phyloP scores from a whole-genome alignment of 495 filamentous ascomycete genomes.

The Hypoxylon subgilvum region DNA sequence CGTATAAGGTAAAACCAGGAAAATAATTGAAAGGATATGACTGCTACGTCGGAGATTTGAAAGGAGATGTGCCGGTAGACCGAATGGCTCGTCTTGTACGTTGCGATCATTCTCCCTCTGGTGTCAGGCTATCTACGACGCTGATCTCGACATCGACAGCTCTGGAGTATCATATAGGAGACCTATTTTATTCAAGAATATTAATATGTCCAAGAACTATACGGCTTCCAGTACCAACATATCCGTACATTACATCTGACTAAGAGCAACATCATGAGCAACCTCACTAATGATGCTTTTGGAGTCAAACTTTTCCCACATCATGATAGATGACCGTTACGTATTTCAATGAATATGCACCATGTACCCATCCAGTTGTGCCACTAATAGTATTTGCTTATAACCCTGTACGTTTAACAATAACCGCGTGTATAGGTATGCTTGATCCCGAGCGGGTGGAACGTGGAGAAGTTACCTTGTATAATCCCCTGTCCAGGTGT shows the following conservation, averaged over 20 bases:
- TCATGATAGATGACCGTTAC: too few relatives aligned
- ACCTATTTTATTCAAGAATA: not conserved
- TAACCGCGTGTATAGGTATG: constrained; percentile 16
- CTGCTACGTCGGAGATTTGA: constrained; percentile 26
- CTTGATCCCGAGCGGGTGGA: constrained; percentile 29
- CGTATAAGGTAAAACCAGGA: constrained; percentile 15
- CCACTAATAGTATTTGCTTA: constrained; percentile 3
- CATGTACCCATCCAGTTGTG: too few relatives aligned
- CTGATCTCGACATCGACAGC: not conserved
- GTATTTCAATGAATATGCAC: too few relatives aligned
- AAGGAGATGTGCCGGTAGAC: constrained; percentile 4
- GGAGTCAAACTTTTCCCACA: too few relatives aligned
- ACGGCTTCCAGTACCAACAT: too few relatives aligned
- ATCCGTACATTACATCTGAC: too few relatives aligned
- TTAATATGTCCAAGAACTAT: constrained; percentile 11
- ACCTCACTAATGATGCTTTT: too few relatives aligned
- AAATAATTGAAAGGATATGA: constrained; percentile 14
- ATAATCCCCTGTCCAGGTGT: not conserved
- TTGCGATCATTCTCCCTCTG: not conserved
- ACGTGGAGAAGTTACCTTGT: constrained; percentile 17
- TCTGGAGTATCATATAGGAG: too few relatives aligned
- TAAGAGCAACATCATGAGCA: too few relatives aligned
- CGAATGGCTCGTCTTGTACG: not conserved
- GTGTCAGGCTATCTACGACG: not conserved
- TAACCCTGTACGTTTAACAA: constrained; percentile 7